phyloP scores from a whole-genome alignment of 345 rosid genomes.

The Bruguiera parviflora region DNA sequence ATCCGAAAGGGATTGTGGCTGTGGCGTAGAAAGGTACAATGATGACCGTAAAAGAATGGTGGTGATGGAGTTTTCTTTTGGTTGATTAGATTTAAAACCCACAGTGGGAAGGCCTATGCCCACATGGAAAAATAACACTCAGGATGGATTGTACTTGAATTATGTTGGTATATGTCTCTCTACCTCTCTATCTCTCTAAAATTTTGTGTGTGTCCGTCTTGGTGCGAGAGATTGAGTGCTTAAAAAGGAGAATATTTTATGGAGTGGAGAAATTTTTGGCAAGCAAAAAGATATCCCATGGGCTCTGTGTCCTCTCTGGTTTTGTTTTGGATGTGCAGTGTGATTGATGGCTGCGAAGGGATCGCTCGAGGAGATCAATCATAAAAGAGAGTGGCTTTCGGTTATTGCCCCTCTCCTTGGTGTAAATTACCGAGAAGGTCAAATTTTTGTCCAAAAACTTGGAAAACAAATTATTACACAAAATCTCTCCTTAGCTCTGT shows the following conservation, averaged over 20 bases:
- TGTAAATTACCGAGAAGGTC: conserved; percentile 15
- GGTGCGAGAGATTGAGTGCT: background rate
- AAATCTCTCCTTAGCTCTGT: no score
- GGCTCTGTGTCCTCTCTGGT: background rate
- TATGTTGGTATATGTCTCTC: background rate
- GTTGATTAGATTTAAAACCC: background rate
- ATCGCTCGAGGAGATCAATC: background rate
- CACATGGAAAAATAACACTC: background rate
- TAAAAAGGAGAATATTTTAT: background rate
- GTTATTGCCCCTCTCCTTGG: conserved; percentile 17
- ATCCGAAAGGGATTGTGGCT: conserved; percentile 24
- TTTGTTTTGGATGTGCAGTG: background rate
- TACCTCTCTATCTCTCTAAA: background rate
- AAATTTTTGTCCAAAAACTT: background rate
- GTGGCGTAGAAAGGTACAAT: background rate
- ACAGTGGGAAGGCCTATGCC: background rate
- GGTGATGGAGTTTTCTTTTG: background rate
- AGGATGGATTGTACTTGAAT: background rate
- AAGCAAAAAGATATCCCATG: background rate
- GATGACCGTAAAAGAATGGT: background rate
- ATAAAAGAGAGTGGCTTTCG: background rate
- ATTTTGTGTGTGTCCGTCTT: background rate
- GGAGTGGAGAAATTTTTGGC: background rate
- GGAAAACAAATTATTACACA: background rate
- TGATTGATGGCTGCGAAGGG: background rate